Evolutionary conservation across 805 yeast genomes (phyloP), one percentile per base, ranked within the genome.

Genomic region (Dipodascus geniculatus): DNA sequence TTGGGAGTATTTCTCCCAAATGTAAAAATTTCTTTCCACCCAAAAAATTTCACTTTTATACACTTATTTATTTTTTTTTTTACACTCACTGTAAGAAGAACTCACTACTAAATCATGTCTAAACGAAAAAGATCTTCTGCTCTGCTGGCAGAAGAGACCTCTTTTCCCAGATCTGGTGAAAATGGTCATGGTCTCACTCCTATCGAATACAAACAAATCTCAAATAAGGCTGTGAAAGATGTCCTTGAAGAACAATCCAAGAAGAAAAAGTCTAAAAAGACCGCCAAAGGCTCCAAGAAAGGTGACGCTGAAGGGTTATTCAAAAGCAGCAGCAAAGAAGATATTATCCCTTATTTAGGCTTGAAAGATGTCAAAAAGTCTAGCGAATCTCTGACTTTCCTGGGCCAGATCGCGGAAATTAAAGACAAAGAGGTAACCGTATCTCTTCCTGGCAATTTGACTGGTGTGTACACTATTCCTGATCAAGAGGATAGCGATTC

Each of bases 81-180:
- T 28, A 6, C 11, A 6, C 11, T 28, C 33, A 28, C 11, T 28
- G 6, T 11, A 6, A 28, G 33, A 22, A 4, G 11, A 47, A 47
- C 11, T 4, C 49, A n/a, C n/a, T n/a, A n/a, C n/a, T n/a, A 3
- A 22, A 17, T 16, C 8, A 47, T 22, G 31, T 22, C 31, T 8
- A 47, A 47, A 47, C 23, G 49, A 42, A 42, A 47, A 14, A 28
- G 50, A 22, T 23, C 49, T 22, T 52, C 62, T 24, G 51, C 51
- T 16, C 42, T 60, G 50, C 19, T 22, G 42, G 55, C 53, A 23
- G 68, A 64, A 55, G 87, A 82, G 55, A 71, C 75, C 47, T 74
- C 85, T 11, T 93, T 93, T 66, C 99, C 99, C 51, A 85, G 99
- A 80, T 99, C 99, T 61, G 99, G 99, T 51, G 73, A 72, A 3